A percentile compares a stretch with the other conserved stretches of the same genome.
These are phyloP conservation scores for Phalaenopsis hybrid DNA, from an alignment of 116 monocot species.

Conservation along the genomic window DNA sequence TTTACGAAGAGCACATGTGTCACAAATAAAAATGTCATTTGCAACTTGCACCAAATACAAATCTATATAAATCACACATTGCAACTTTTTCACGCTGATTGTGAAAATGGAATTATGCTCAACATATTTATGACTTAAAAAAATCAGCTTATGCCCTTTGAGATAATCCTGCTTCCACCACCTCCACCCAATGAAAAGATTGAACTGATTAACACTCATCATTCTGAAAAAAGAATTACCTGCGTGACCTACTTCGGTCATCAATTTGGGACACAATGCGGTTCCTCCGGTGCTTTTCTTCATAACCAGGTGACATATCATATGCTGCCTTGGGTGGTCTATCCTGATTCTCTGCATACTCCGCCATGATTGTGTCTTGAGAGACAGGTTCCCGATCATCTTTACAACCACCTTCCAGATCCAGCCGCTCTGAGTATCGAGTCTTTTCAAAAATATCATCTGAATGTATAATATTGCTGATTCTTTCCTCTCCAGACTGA, in stretches of 20 bases:
- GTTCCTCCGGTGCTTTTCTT: slow-evolving; percentile 13
- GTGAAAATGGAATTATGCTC: background rate
- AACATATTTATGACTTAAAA: background rate
- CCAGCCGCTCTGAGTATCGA: background rate
- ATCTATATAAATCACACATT: background rate
- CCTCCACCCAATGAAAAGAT: background rate
- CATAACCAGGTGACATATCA: slow-evolving; percentile 21
- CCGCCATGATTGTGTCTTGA: slow-evolving; percentile 7
- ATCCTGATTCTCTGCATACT: slow-evolving; percentile 11
- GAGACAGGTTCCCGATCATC: background rate
- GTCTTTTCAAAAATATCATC: slow-evolving; percentile 4
- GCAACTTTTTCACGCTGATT: background rate
- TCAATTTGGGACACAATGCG: slow-evolving; percentile 34
- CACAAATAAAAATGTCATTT: background rate
- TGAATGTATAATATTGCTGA: background rate
- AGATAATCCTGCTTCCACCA: background rate
- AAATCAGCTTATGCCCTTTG: background rate
- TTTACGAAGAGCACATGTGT: background rate
- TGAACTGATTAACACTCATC: background rate
- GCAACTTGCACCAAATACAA: background rate
- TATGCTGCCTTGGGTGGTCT: slow-evolving; percentile 4
- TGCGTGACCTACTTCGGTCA: slow-evolving; percentile 30
- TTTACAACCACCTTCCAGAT: slow-evolving; percentile 6
- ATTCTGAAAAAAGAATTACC: slow-evolving; percentile 6
- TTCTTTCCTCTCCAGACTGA: background rate